Conservation (phyloP, 306 rosid species). For the Urtica urens region DNA sequence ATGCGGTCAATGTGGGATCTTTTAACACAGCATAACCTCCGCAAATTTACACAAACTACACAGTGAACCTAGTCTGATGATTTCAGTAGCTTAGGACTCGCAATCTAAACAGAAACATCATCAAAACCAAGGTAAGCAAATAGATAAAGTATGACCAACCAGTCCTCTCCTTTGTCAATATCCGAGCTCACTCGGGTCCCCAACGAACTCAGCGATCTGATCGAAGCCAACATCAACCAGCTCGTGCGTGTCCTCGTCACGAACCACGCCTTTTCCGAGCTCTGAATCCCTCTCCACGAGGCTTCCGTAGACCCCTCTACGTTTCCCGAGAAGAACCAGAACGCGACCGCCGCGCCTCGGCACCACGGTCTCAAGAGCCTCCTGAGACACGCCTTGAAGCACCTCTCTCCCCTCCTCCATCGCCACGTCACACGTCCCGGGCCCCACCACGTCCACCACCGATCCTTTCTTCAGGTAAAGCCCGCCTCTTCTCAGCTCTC, state of each 20-base stretch:
- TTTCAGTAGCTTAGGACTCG: no score
- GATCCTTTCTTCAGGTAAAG: slow-evolving; percentile 67
- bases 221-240: slow-evolving; percentile 51
- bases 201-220: slow-evolving; percentile 73
- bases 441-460: slow-evolving; percentile 77
- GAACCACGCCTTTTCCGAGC: slow-evolving; percentile 44
- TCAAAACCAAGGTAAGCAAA: no score
- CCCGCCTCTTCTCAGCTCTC: slow-evolving; percentile 51
- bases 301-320: slow-evolving; percentile 63
- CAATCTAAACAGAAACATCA: no score
- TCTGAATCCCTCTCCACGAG: slow-evolving; percentile 73
- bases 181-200: slow-evolving; percentile 71
- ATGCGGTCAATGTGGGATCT: no score
- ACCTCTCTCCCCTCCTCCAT: slow-evolving; percentile 76
- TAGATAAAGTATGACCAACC: no score
- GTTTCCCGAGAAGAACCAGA: slow-evolving; percentile 65
- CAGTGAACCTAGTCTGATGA: no score
- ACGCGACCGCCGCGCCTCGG: slow-evolving; percentile 72
- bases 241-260: slow-evolving; percentile 68
- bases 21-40: no score
- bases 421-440: slow-evolving; percentile 54
- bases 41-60: no score
- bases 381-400: slow-evolving; percentile 68
- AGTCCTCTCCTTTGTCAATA: slow-evolving; percentile 37
- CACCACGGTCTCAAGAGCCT: slow-evolving; percentile 61